Percentiles rank a stretch among this genome's conserved stretches.
phyloP scores from a whole-genome alignment of 2,329 filamentous ascomycete genomes.

The Monosporascus sp. region DNA sequence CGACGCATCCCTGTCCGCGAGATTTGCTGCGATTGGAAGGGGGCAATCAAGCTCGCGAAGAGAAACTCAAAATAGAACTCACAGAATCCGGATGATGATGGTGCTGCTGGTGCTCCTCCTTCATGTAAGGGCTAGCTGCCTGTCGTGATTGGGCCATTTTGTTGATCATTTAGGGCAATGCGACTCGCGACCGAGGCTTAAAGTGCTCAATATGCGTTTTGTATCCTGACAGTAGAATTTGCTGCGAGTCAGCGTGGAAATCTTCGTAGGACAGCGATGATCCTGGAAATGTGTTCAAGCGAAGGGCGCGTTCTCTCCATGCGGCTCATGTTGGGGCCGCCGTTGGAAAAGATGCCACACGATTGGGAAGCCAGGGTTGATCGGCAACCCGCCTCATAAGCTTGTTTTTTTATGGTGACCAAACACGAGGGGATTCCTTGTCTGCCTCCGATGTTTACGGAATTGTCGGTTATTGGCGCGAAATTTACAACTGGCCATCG shows the following conservation, averaged over 20 bases:
- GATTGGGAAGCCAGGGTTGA: slow-evolving; percentile 9
- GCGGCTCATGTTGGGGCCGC: slow-evolving; percentile 16
- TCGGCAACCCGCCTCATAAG: slow-evolving; percentile 4
- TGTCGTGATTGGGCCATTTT: slow-evolving; percentile 42
- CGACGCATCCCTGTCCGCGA: background rate
- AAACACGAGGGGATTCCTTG: slow-evolving; percentile 8
- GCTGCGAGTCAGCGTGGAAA: background rate
- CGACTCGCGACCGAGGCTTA: background rate
- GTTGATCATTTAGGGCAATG: slow-evolving; percentile 29
- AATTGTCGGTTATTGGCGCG: background rate
- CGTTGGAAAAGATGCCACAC: slow-evolving; percentile 15
- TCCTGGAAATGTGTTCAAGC: slow-evolving; percentile 11
- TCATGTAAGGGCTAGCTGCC: slow-evolving; percentile 35
- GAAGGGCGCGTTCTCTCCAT: slow-evolving; percentile 17
- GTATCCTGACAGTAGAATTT: background rate
- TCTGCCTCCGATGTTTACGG: background rate
- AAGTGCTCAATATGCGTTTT: background rate
- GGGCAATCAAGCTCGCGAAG: slow-evolving; percentile 1
- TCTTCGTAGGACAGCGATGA: slow-evolving; percentile 18
- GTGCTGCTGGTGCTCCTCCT: slow-evolving; percentile 37
- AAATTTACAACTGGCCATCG: background rate
- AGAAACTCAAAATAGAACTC: slow-evolving; percentile 24
- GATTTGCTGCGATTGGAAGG: background rate
- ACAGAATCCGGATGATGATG: slow-evolving; percentile 31
- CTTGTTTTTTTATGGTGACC: slow-evolving; percentile 3